phyloP scores from a whole-genome alignment of 345 rosid genomes.

The Dipteronia dyeriana region DNA sequence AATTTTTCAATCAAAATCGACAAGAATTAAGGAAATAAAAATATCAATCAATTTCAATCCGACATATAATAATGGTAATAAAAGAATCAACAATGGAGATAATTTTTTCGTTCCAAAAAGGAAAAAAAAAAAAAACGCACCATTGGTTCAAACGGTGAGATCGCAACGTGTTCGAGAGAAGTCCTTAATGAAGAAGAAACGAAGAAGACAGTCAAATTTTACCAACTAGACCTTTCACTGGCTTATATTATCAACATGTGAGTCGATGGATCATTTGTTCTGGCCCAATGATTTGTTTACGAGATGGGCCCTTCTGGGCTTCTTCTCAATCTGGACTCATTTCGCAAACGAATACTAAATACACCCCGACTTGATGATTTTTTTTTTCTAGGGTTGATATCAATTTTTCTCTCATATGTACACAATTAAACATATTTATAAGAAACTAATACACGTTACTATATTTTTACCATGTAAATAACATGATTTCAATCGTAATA shows the following conservation, averaged over 20 bases:
- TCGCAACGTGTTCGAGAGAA: constrained; percentile 10
- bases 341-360: too few species aligned
- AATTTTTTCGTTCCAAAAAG: not conserved
- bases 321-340: too few species aligned
- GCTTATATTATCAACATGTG: not conserved
- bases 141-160: constrained; percentile 19
- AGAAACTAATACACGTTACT: too few species aligned
- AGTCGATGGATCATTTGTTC: not conserved
- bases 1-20: not conserved
- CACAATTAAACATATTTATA: too few species aligned
- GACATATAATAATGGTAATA: not conserved
- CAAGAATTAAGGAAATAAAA: not conserved
- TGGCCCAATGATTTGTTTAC: not conserved
- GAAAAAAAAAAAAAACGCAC: constrained; percentile 6
- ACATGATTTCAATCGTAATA: too few species aligned
- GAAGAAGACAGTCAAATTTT: not conserved
- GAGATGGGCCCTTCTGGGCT: not conserved
- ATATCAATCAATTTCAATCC: not conserved
- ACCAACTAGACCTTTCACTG: not conserved
- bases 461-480: too few species aligned
- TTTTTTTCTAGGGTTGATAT: too few species aligned
- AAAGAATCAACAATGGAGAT: not conserved
- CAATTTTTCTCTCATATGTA: too few species aligned
- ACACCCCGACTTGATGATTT: too few species aligned
- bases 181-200: not conserved